These are phyloP conservation scores for Daldinia childiae DNA, from an alignment of 495 filamentous ascomycete genomes.

Conservation along the genomic window DNA sequence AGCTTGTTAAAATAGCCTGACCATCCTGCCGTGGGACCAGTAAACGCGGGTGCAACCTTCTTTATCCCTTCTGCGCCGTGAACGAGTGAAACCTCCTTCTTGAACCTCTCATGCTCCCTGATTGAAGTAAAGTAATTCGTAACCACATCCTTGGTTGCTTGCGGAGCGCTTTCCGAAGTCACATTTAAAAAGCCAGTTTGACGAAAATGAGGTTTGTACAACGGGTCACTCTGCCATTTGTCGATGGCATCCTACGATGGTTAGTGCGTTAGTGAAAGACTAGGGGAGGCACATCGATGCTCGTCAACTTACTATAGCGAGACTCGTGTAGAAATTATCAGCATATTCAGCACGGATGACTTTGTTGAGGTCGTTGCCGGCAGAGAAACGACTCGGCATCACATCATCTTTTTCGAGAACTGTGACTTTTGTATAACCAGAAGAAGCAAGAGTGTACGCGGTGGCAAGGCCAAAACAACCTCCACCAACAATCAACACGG, in stretches of 20 bases:
- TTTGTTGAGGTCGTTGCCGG: constrained; percentile 64
- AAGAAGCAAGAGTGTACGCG: constrained; percentile 52
- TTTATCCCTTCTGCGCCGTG: constrained; percentile 42
- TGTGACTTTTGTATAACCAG: constrained; percentile 54
- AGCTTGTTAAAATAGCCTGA: constrained; percentile 63
- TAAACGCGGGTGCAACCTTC: constrained; percentile 31
- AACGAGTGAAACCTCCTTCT: constrained; percentile 48
- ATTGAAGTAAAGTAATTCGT: constrained; percentile 55
- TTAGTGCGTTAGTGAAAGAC: background rate
- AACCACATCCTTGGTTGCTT: constrained; percentile 56
- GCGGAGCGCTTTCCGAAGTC: constrained; percentile 44
- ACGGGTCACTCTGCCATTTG: constrained; percentile 56
- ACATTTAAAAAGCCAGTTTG: constrained; percentile 58
- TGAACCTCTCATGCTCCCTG: constrained; percentile 46
- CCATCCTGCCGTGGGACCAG: constrained; percentile 59
- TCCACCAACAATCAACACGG: constrained; percentile 52
- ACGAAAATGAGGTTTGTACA: constrained; percentile 62
- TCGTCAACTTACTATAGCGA: constrained; percentile 30
- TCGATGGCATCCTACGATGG: constrained; percentile 53
- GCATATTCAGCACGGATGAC: constrained; percentile 66
- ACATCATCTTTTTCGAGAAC: constrained; percentile 54
- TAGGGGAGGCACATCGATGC: background rate
- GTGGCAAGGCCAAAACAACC: constrained; percentile 59
- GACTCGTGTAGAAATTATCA: constrained; percentile 61
- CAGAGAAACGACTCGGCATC: constrained; percentile 55